A percentile compares a stretch with the other conserved stretches of the same genome.
phyloP scores from a whole-genome alignment of 306 rosid species.

The Castanea sativa region DNA sequence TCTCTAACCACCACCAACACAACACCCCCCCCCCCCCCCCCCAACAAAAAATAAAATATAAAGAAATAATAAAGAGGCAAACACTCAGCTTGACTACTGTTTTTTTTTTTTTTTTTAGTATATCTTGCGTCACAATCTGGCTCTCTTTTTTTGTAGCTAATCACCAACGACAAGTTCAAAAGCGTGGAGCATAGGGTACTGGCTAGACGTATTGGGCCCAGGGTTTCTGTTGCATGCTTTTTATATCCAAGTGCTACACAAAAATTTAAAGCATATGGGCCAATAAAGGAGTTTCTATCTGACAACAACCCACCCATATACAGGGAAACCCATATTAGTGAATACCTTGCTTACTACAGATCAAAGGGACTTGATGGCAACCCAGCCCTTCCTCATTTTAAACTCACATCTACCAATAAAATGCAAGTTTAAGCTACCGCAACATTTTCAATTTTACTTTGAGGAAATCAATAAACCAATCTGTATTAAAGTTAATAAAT shows the following conservation, averaged over 20 bases:
- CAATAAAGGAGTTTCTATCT: slow-evolving; percentile 51
- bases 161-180: slow-evolving; percentile 71
- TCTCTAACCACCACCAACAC: too few relatives aligned
- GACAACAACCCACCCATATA: slow-evolving; percentile 49
- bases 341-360: slow-evolving; percentile 53
- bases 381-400: slow-evolving; percentile 57
- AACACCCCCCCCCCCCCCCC: too few relatives aligned
- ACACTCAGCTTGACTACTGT: neutral
- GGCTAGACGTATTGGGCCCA: slow-evolving; percentile 45
- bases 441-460: neutral
- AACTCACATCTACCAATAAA: neutral
- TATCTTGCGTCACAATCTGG: too few relatives aligned
- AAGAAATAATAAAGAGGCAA: too few relatives aligned
- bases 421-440: neutral
- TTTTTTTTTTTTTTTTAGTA: neutral
- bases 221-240: slow-evolving; percentile 71
- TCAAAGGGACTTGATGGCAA: slow-evolving; percentile 70
- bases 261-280: slow-evolving; percentile 28
- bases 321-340: slow-evolving; percentile 45
- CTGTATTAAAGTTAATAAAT: neutral
- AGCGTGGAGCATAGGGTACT: slow-evolving; percentile 40
- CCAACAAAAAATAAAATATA: too few relatives aligned
- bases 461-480: neutral
- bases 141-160: slow-evolving; percentile 40
- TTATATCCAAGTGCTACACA: slow-evolving; percentile 54